Evolutionary conservation across 1,284 basidiomycete genomes (phyloP).

Genomic region (Earliella scabrosa): DNA sequence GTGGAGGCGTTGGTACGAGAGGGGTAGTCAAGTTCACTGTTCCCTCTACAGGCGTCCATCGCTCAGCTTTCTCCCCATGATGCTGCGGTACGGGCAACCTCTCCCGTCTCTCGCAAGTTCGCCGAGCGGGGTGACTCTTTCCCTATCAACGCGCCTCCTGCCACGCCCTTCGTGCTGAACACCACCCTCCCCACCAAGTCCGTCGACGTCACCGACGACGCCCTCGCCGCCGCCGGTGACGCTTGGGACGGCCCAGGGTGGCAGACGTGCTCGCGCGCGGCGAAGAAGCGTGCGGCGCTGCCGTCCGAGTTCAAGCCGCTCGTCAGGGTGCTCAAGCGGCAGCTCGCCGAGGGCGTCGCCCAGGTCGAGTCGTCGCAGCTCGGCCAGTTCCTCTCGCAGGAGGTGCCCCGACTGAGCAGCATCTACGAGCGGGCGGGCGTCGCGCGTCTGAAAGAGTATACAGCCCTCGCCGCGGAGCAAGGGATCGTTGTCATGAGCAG

Average conservation of each 20-base stretch:
- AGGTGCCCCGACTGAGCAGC: constrained; percentile 27
- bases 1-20: no score
- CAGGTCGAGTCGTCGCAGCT: constrained; percentile 32
- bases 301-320: constrained; percentile 30
- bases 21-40: neutral
- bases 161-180: neutral
- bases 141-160: neutral
- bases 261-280: constrained; percentile 15
- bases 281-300: constrained; percentile 15
- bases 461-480: constrained; percentile 47
- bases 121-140: no score
- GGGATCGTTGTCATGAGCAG: constrained; percentile 49
- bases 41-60: neutral
- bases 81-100: neutral
- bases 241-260: constrained; percentile 1
- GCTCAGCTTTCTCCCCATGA: neutral
- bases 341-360: constrained; percentile 37
- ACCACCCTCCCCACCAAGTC: neutral
- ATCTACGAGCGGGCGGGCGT: constrained; percentile 51
- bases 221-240: neutral
- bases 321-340: constrained; percentile 33
- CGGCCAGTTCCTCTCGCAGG: constrained; percentile 29
- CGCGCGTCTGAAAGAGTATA: constrained; percentile 51
- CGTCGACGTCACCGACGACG: neutral
- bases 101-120: neutral